phyloP scores from a whole-genome alignment of 208 protist species.

The Jaenimonas drosophilae region DNA sequence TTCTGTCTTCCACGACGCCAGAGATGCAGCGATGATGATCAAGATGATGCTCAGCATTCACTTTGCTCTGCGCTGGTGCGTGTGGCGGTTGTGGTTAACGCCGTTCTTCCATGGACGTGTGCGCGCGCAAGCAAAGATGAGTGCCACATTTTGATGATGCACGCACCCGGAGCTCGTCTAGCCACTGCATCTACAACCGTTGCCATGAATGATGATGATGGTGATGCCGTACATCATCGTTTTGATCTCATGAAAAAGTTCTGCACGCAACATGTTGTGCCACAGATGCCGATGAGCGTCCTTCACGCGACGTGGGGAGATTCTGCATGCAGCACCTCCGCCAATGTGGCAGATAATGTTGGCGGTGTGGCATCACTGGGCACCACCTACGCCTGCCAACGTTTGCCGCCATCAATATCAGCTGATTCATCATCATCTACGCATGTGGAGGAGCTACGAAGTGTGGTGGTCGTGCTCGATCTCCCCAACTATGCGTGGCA shows the following conservation, averaged over 20 bases:
- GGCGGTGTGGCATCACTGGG: constrained; percentile 11
- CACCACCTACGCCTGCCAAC: constrained; percentile 14
- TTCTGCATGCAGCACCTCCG: background rate
- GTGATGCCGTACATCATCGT: background rate
- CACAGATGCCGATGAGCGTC: background rate
- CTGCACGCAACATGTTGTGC: background rate
- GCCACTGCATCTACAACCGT: constrained; percentile 2
- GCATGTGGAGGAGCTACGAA: too few relatives aligned
- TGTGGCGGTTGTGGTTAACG: constrained; percentile 11
- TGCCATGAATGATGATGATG: background rate
- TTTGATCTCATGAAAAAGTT: background rate
- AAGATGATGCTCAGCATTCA: background rate
- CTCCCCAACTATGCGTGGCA: background rate
- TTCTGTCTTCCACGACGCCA: background rate
- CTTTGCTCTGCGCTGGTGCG: constrained; percentile 2
- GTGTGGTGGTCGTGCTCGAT: background rate
- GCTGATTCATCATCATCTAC: too few relatives aligned
- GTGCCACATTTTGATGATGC: too few relatives aligned
- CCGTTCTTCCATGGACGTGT: background rate
- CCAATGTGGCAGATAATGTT: constrained; percentile 4
- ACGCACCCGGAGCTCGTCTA: background rate
- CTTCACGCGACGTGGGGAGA: background rate
- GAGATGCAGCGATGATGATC: background rate
- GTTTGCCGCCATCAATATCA: background rate
- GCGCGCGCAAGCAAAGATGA: background rate